Evolutionary conservation across 257 asterid species (phyloP).

Genomic region (Jaltomata sinuosa): DNA sequence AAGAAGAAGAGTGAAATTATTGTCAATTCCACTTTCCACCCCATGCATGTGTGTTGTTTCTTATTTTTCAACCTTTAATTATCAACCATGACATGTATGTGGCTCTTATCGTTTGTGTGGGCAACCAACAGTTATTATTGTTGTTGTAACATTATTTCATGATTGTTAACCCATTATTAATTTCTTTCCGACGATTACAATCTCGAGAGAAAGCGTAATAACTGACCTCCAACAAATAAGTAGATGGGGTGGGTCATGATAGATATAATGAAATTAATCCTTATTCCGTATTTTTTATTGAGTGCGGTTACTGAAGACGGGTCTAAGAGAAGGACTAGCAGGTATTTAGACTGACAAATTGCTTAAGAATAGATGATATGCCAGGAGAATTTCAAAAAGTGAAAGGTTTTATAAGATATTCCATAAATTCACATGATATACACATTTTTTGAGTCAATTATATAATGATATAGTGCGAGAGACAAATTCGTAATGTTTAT

Average conservation of each 20-base stretch:
- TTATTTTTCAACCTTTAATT: neutral
- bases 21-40: neutral
- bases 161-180: neutral
- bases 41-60: neutral
- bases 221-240: no score
- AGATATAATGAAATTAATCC: no score
- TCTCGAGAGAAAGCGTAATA: no score
- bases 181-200: no score
- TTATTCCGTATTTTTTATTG: no score
- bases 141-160: neutral
- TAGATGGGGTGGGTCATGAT: no score
- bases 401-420: neutral
- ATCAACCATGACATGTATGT: neutral
- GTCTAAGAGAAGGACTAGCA: neutral
- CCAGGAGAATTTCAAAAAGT: neutral
- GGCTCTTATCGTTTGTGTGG: neutral
- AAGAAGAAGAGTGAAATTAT: neutral
- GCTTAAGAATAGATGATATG: rapidly evolving
- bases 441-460: neutral
- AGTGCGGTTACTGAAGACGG: no score
- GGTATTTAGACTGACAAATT: neutral
- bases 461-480: neutral
- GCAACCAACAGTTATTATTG: neutral
- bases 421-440: no score
- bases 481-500: neutral